These are phyloP conservation scores for Cymbopogon flexuosus DNA, from an alignment of 202 grass and related monocot genomes.

Conservation along the genomic window DNA sequence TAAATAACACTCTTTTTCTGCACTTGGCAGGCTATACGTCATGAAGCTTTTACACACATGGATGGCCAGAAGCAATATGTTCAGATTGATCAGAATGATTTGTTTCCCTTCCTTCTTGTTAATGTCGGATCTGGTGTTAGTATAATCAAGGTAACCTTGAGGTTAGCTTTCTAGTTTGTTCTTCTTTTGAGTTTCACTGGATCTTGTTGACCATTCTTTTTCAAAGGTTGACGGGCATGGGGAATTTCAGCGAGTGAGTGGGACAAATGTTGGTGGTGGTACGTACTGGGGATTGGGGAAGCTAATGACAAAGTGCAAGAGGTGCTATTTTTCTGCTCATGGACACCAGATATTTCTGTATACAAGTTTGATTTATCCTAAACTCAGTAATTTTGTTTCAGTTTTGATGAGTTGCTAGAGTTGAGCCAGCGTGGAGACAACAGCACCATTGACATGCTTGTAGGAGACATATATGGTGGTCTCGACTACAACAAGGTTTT, in stretches of 20 bases:
- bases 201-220: constrained; percentile 38
- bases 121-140: constrained; percentile 98
- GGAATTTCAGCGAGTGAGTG: constrained; percentile 96
- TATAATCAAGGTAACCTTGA: constrained; percentile 83
- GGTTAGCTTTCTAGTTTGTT: background rate
- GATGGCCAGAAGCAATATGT: constrained; percentile 93
- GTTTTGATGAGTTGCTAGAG: constrained; percentile 96
- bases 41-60: constrained; percentile 99
- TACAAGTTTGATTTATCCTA: constrained; percentile 16
- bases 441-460: constrained; percentile 93
- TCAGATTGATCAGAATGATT: constrained; percentile 91
- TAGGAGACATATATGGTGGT: constrained; percentile 98
- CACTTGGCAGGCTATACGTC: constrained; percentile 69
- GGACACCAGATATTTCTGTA: constrained; percentile 12
- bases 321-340: constrained; percentile 44
- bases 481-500: constrained; percentile 91
- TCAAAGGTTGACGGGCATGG: constrained; percentile 91
- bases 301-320: constrained; percentile 95
- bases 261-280: constrained; percentile 96
- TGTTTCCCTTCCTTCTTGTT: constrained; percentile 98
- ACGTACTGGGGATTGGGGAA: constrained; percentile 94
- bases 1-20: constrained; percentile 17
- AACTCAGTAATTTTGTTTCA: constrained; percentile 37
- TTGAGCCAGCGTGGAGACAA: constrained; percentile 92
- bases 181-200: background rate